Evolutionary conservation across 352 stramenopile species (phyloP).

Genomic region (Blastocystis sp.): DNA sequence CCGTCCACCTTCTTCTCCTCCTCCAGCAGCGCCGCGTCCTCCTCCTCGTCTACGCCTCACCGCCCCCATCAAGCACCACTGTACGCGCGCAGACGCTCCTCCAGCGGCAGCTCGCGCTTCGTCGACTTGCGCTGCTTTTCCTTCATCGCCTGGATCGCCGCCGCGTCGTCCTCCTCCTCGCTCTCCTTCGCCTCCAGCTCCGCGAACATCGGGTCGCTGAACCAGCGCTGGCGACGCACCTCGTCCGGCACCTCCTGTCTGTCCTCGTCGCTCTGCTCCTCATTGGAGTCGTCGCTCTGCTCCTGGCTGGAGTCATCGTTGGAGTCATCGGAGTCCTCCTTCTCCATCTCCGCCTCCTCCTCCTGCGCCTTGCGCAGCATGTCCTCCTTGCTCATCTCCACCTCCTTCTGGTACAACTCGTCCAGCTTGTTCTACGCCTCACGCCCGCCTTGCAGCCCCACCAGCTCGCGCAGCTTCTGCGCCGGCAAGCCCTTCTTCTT

Average conservation of each 20-base stretch:
- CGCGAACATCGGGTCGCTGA: constrained; percentile 24
- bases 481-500: constrained; percentile 45
- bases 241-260: not conserved
- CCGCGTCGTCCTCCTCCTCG: constrained; percentile 72
- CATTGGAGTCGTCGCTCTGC: constrained; percentile 36
- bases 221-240: constrained; percentile 34
- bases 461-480: constrained; percentile 28
- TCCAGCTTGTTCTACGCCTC: constrained; percentile 46
- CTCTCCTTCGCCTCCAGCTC: constrained; percentile 75
- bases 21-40: constrained; percentile 16
- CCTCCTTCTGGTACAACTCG: constrained; percentile 6
- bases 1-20: constrained; percentile 10
- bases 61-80: not conserved
- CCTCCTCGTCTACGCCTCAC: constrained; percentile 19
- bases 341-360: not conserved
- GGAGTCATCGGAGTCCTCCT: constrained; percentile 52
- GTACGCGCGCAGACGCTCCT: constrained; percentile 65
- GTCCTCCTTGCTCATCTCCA: constrained; percentile 6
- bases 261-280: constrained; percentile 47
- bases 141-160: not conserved
- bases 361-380: constrained; percentile 37
- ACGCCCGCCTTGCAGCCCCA: not conserved
- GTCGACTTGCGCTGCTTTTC: constrained; percentile 58
- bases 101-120: constrained; percentile 60
- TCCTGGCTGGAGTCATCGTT: not conserved